A percentile compares a stretch with the other conserved stretches of the same genome.
These are phyloP conservation scores for Glycine soja DNA, from an alignment of 306 rosid genomes.

Conservation along the genomic window DNA sequence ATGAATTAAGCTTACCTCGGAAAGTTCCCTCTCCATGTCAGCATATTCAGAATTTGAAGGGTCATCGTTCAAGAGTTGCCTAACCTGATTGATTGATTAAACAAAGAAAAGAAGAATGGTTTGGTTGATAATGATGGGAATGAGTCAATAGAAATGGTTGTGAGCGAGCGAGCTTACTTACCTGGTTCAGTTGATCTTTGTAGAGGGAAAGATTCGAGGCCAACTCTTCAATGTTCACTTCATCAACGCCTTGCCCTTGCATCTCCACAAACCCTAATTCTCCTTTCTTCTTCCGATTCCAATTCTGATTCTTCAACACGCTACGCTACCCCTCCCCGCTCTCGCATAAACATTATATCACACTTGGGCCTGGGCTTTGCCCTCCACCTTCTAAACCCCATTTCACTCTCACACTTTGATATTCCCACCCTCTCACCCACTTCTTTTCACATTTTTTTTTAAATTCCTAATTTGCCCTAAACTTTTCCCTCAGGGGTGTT, in stretches of 20 bases:
- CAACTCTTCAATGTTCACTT: constrained; percentile 77
- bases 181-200: constrained; percentile 89
- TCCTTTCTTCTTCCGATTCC: not conserved
- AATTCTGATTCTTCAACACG: not conserved
- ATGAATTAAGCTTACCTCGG: constrained; percentile 54
- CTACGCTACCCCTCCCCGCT: no score
- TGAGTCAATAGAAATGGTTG: not conserved
- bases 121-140: not conserved
- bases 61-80: constrained; percentile 70
- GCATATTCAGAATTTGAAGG: constrained; percentile 83
- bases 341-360: not conserved
- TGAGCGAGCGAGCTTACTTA: no score
- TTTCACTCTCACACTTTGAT: no score
- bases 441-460: no score
- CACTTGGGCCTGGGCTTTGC: not conserved
- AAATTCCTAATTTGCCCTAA: no score
- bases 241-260: constrained; percentile 89
- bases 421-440: no score
- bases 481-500: no score
- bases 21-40: constrained; percentile 94
- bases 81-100: constrained; percentile 61
- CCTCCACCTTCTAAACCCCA: no score
- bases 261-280: constrained; percentile 31
- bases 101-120: not conserved
- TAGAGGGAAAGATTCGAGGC: constrained; percentile 84